phyloP scores from a whole-genome alignment of 306 rosid genomes.

The Psophocarpus tetragonolobus region DNA sequence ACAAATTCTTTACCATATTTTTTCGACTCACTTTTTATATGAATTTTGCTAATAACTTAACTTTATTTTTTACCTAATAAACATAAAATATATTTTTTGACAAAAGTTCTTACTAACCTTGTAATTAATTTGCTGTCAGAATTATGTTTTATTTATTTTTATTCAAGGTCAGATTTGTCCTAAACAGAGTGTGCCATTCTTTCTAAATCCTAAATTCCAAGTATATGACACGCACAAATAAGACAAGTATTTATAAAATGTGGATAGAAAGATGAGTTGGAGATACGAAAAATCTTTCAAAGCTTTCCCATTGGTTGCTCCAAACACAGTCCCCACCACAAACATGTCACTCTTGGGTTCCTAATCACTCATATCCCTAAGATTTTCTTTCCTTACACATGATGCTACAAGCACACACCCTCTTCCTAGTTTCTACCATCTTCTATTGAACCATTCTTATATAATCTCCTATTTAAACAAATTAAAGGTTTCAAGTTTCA shows the following conservation, averaged over 20 bases:
- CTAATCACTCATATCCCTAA: slow-evolving; percentile 16
- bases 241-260: slow-evolving; percentile 38
- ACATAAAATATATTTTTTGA: neutral
- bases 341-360: slow-evolving; percentile 22
- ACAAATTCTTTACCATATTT: neutral
- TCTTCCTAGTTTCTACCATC: slow-evolving; percentile 20
- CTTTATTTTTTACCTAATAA: neutral
- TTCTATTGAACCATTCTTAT: slow-evolving; percentile 1
- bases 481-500: neutral
- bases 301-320: slow-evolving; percentile 62
- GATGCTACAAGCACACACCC: slow-evolving; percentile 16
- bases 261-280: slow-evolving; percentile 66
- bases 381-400: slow-evolving; percentile 35
- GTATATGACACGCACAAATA: neutral
- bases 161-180: neutral
- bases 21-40: neutral
- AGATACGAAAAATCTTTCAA: slow-evolving; percentile 59
- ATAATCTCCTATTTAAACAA: neutral
- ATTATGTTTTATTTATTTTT: too few relatives aligned
- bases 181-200: neutral
- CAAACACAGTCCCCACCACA: slow-evolving; percentile 54
- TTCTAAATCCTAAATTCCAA: neutral
- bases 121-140: too few relatives aligned
- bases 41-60: neutral
- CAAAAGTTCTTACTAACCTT: neutral